Conservation (phyloP, 1,139 yeast species). For the Suhomyces anneliseae region DNA sequence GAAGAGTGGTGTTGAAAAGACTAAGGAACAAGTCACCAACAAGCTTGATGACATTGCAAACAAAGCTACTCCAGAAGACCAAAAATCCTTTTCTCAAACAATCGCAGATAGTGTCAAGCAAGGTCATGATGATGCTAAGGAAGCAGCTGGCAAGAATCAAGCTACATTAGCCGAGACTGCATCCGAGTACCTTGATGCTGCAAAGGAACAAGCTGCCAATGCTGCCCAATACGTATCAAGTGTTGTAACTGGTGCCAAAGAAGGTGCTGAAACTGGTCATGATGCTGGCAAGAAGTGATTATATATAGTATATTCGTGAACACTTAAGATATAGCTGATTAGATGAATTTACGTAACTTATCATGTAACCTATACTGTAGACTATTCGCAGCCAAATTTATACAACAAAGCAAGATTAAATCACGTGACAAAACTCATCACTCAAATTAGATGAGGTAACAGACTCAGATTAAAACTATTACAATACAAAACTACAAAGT, state of each 20-base stretch:
- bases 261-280: constrained; percentile 53
- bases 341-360: no score
- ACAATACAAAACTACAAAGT: neutral
- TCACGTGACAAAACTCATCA: neutral
- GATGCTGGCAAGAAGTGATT: constrained; percentile 32
- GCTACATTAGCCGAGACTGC: constrained; percentile 56
- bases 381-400: no score
- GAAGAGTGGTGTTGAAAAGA: constrained; percentile 63
- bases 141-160: constrained; percentile 24
- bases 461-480: neutral
- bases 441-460: neutral
- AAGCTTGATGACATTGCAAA: constrained; percentile 63
- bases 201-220: constrained; percentile 58
- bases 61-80: constrained; percentile 57
- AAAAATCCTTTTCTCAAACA: constrained; percentile 70
- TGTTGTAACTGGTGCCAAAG: constrained; percentile 59
- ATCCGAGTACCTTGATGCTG: constrained; percentile 58
- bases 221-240: constrained; percentile 64
- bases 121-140: constrained; percentile 49
- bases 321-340: neutral
- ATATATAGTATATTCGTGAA: neutral
- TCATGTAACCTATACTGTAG: no score
- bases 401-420: no score
- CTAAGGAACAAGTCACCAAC: constrained; percentile 70
- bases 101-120: constrained; percentile 48